Evolutionary conservation across 2,329 filamentous ascomycete species (phyloP).

Genomic region (Colletotrichum sp.): DNA sequence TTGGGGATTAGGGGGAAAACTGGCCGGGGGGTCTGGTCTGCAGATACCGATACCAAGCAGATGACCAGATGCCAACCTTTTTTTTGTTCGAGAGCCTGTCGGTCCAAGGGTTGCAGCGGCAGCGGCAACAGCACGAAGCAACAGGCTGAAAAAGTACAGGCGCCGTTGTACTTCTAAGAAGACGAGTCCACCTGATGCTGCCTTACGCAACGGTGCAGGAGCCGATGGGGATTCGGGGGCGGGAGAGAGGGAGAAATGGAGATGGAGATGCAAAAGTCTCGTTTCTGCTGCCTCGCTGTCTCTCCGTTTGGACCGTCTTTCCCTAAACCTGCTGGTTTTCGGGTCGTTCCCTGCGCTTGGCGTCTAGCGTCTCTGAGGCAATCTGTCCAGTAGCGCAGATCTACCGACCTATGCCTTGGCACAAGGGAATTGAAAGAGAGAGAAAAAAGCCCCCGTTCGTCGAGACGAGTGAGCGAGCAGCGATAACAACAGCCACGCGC

Average conservation of each 20-base stretch:
- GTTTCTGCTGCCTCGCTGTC: background rate
- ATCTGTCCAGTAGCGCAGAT: conserved; percentile 15
- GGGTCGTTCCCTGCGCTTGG: background rate
- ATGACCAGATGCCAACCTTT: conserved; percentile 10
- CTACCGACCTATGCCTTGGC: conserved; percentile 8
- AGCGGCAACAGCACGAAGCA: background rate
- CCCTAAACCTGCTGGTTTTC: background rate
- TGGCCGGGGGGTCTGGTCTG: background rate
- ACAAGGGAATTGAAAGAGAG: background rate
- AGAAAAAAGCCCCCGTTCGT: background rate
- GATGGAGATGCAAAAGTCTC: background rate
- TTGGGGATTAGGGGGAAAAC: background rate
- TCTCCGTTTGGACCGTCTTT: background rate
- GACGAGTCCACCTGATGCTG: background rate
- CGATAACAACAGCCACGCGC: background rate
- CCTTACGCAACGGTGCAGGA: conserved; percentile 6
- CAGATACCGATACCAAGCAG: conserved; percentile 12
- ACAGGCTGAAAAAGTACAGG: background rate
- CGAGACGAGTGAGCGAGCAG: background rate
- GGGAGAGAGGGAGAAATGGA: background rate
- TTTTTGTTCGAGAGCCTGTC: background rate
- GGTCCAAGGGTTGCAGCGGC: conserved; percentile 2
- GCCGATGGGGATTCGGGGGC: background rate
- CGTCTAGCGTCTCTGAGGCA: conserved; percentile 9
- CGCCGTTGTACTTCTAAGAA: background rate